These are phyloP conservation scores for Syncephalastrum monosporum DNA, from an alignment of 371 early-diverging fungal genomes.

Conservation along the genomic window DNA sequence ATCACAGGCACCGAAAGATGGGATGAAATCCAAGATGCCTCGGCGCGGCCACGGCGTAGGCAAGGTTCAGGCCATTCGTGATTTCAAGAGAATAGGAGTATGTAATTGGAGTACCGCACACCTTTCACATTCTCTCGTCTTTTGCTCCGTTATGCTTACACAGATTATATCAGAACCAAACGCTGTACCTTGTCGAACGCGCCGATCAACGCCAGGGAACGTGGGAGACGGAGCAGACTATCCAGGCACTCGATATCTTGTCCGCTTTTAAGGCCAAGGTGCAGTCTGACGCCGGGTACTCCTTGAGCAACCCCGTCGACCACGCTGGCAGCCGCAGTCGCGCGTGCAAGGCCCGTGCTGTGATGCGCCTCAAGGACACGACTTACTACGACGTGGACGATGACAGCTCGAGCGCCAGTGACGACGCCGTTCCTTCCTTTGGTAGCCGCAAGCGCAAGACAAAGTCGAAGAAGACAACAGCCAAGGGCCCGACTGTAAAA, in stretches of 20 bases:
- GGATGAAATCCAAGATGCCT: too few species aligned
- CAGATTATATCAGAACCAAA: conserved; percentile 8
- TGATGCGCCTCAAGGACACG: conserved; percentile 21
- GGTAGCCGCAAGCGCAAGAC: conserved; percentile 9
- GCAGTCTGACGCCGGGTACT: conserved; percentile 19
- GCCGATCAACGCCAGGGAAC: conserved; percentile 13
- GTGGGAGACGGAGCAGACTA: conserved; percentile 17
- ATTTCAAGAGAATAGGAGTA: conserved; percentile 13
- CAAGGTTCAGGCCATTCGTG: conserved; percentile 11
- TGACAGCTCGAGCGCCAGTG: conserved; percentile 2
- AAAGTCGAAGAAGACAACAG: background rate
- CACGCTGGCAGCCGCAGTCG: conserved; percentile 14
- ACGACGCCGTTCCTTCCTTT: background rate
- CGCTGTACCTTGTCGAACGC: conserved; percentile 22
- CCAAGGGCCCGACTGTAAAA: conserved; percentile 18
- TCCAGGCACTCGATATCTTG: conserved; percentile 11
- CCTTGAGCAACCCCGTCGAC: conserved; percentile 4
- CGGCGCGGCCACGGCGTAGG: too few species aligned
- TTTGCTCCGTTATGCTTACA: background rate
- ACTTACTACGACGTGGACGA: conserved; percentile 1
- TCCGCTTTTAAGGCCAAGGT: conserved; percentile 16
- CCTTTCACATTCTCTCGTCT: background rate
- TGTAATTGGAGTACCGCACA: background rate
- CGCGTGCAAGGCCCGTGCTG: conserved; percentile 32
- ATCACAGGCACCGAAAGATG: too few species aligned